Percentiles rank a stretch among this genome's conserved stretches.
Evolutionary conservation across 352 stramenopile genomes (phyloP).

Genomic region (Phytophthora aleatoria): DNA sequence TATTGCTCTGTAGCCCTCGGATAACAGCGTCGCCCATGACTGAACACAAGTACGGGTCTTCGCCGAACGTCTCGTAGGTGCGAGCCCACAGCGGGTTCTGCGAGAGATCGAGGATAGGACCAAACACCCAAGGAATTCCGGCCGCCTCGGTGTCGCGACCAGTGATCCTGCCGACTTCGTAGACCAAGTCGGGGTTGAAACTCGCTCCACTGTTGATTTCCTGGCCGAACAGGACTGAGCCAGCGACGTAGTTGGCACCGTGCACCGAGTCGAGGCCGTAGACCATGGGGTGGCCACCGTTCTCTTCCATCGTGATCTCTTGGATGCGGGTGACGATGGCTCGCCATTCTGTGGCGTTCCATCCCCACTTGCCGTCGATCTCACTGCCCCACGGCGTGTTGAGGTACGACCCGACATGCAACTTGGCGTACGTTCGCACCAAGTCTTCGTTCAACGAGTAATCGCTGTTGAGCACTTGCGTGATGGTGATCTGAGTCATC

Average conservation of each 20-base stretch:
- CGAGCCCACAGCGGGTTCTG: conserved; percentile 88
- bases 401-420: conserved; percentile 88
- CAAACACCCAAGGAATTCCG: conserved; percentile 91
- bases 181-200: conserved; percentile 86
- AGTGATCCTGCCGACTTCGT: conserved; percentile 70
- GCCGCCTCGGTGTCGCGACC: conserved; percentile 85
- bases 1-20: conserved; percentile 76
- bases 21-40: conserved; percentile 76
- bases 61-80: conserved; percentile 93
- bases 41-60: conserved; percentile 84
- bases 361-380: conserved; percentile 43
- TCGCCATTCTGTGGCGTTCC: conserved; percentile 70
- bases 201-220: conserved; percentile 89
- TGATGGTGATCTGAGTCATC: conserved; percentile 92
- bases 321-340: conserved; percentile 80
- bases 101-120: conserved; percentile 81
- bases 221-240: conserved; percentile 85
- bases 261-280: conserved; percentile 93
- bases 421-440: conserved; percentile 67
- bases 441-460: conserved; percentile 61
- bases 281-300: conserved; percentile 66
- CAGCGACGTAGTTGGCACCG: conserved; percentile 87
- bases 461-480: conserved; percentile 66
- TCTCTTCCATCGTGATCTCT: conserved; percentile 70
- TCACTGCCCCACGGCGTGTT: conserved; percentile 58